Conservation (phyloP, 2,329 filamentous ascomycete genomes). For the Tolypocladium nubicola region DNA sequence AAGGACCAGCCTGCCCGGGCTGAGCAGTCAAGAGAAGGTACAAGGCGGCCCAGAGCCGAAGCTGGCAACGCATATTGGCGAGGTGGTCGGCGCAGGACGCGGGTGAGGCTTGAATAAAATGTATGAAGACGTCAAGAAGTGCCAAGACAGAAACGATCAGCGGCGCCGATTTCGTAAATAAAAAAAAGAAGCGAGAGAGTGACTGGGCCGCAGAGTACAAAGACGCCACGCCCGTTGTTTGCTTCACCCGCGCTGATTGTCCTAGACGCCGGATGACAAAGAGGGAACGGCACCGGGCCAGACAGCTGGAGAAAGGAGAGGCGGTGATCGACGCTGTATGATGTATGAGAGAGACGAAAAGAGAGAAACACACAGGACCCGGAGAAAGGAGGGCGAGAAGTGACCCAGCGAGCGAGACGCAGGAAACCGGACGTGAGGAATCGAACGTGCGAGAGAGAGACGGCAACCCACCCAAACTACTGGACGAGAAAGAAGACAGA, state of each 20-base stretch:
- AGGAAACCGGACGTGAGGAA: not conserved
- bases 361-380: not conserved
- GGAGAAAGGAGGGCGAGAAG: not conserved
- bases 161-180: not conserved
- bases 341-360: not conserved
- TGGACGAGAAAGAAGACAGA: slow-evolving; percentile 4
- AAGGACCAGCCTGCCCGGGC: slow-evolving; percentile 23
- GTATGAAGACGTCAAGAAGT: not conserved
- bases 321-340: not conserved
- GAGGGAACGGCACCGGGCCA: slow-evolving; percentile 3
- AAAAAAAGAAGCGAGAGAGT: not conserved
- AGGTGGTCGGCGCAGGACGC: not conserved
- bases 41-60: slow-evolving; percentile 11
- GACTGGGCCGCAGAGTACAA: not conserved
- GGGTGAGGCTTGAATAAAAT: not conserved
- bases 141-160: not conserved
- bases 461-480: slow-evolving; percentile 3
- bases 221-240: not conserved
- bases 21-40: slow-evolving; percentile 17
- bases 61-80: slow-evolving; percentile 11
- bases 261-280: not conserved
- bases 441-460: slow-evolving; percentile 5
- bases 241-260: not conserved
- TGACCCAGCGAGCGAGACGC: not conserved
- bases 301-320: not conserved